These are phyloP conservation scores for Scleromitrula shiraiana DNA, from an alignment of 2,329 filamentous ascomycete species.

Conservation along the genomic window DNA sequence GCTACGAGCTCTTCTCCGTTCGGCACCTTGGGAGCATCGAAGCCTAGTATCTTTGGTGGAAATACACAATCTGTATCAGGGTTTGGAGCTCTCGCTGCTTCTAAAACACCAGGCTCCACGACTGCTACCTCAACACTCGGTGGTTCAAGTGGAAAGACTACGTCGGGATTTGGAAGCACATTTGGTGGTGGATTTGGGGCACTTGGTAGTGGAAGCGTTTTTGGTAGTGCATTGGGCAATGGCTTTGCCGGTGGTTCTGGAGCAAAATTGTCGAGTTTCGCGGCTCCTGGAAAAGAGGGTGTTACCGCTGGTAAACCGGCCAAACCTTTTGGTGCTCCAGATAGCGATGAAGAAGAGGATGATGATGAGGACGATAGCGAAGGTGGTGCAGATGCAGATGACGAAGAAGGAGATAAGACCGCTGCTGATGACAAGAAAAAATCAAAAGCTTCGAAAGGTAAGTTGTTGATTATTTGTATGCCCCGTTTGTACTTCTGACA, in stretches of 20 bases:
- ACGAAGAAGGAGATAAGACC: conserved; percentile 41
- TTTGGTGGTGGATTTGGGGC: conserved; percentile 25
- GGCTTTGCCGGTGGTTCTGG: conserved; percentile 33
- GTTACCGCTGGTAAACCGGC: conserved; percentile 46
- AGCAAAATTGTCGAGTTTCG: conserved; percentile 59
- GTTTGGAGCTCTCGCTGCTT: conserved; percentile 37
- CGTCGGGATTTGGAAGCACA: conserved; percentile 30
- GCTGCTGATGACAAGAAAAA: conserved; percentile 55
- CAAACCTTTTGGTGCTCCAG: conserved; percentile 71
- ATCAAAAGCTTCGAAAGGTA: conserved; percentile 60
- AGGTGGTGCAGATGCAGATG: conserved; percentile 35
- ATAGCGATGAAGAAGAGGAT: conserved; percentile 51
- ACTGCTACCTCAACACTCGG: conserved; percentile 29
- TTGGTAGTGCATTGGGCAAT: conserved; percentile 34
- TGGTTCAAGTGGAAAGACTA: conserved; percentile 30
- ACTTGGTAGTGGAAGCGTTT: conserved; percentile 34
- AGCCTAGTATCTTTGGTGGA: conserved; percentile 44
- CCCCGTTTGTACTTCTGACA: neutral
- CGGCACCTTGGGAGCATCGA: conserved; percentile 43
- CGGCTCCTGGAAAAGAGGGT: conserved; percentile 46
- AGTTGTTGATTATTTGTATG: conserved; percentile 26
- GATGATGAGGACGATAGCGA: conserved; percentile 37
- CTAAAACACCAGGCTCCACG: conserved; percentile 25
- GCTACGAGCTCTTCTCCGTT: conserved; percentile 56
- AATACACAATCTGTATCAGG: conserved; percentile 33